phyloP scores from a whole-genome alignment of 1,284 basidiomycete species.

The Microbotryum intermedium region DNA sequence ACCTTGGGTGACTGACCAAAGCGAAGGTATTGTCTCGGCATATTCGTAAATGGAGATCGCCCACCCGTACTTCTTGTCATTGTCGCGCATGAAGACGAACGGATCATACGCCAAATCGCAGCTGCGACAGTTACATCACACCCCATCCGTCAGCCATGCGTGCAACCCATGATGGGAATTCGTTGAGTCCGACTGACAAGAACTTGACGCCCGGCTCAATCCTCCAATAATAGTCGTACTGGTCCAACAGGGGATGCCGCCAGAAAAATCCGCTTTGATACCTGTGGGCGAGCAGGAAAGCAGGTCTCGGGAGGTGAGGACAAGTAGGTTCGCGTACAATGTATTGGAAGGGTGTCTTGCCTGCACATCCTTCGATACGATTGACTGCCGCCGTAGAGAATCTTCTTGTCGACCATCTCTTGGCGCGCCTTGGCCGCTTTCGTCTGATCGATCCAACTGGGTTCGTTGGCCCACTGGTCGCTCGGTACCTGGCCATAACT shows the following conservation, averaged over 20 bases:
- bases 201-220: slow-evolving; percentile 46
- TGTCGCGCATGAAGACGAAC: slow-evolving; percentile 25
- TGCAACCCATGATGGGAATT: neutral
- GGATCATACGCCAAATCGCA: slow-evolving; percentile 36
- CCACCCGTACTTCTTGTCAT: slow-evolving; percentile 50
- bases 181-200: slow-evolving; percentile 5
- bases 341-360: neutral
- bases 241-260: slow-evolving; percentile 16
- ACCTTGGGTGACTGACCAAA: slow-evolving; percentile 49
- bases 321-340: neutral
- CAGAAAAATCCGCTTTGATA: slow-evolving; percentile 17
- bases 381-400: slow-evolving; percentile 76
- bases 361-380: slow-evolving; percentile 75
- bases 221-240: slow-evolving; percentile 83
- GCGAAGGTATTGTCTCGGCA: slow-evolving; percentile 63
- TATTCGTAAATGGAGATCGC: slow-evolving; percentile 70
- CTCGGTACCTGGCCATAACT: slow-evolving; percentile 70
- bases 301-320: neutral
- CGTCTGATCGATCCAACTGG: slow-evolving; percentile 57
- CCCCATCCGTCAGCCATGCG: neutral
- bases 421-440: slow-evolving; percentile 54
- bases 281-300: neutral
- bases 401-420: slow-evolving; percentile 60
- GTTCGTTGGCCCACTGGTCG: slow-evolving; percentile 71
- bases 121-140: neutral